These are phyloP conservation scores for Amauroascus verrucosus DNA, from an alignment of 2,329 filamentous ascomycete species.

Conservation along the genomic window DNA sequence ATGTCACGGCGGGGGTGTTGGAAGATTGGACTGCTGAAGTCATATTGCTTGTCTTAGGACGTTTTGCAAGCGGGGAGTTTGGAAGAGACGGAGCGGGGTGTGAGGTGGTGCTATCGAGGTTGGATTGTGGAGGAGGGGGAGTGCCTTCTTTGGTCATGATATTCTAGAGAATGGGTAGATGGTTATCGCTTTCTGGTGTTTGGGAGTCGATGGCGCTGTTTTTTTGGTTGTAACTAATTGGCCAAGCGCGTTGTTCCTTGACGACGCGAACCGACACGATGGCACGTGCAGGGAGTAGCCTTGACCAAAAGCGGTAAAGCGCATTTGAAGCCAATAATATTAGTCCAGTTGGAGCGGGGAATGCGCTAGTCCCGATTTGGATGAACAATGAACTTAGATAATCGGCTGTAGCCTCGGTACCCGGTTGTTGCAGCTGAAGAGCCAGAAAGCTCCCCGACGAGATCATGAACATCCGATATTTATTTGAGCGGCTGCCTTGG, in stretches of 20 bases:
- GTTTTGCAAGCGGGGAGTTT: constrained; percentile 67
- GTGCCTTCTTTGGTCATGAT: constrained; percentile 32
- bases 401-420: constrained; percentile 3
- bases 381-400: too few species aligned
- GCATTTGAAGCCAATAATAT: neutral
- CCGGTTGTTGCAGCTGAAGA: constrained; percentile 3
- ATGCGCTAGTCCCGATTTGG: neutral
- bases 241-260: neutral
- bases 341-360: neutral
- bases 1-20: constrained; percentile 26
- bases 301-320: neutral
- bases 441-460: neutral
- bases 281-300: neutral
- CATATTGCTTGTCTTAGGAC: constrained; percentile 50
- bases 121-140: constrained; percentile 27
- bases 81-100: constrained; percentile 50
- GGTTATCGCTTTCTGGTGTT: too few species aligned
- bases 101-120: constrained; percentile 21
- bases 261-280: neutral
- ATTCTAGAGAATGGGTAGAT: neutral
- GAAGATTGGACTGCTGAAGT: constrained; percentile 18
- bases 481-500: neutral
- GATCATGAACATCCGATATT: neutral
- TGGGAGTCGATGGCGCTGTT: too few species aligned
- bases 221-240: too few species aligned